phyloP scores from a whole-genome alignment of 1,284 basidiomycete species.

The Cutaneotrichosporon spelunceum region DNA sequence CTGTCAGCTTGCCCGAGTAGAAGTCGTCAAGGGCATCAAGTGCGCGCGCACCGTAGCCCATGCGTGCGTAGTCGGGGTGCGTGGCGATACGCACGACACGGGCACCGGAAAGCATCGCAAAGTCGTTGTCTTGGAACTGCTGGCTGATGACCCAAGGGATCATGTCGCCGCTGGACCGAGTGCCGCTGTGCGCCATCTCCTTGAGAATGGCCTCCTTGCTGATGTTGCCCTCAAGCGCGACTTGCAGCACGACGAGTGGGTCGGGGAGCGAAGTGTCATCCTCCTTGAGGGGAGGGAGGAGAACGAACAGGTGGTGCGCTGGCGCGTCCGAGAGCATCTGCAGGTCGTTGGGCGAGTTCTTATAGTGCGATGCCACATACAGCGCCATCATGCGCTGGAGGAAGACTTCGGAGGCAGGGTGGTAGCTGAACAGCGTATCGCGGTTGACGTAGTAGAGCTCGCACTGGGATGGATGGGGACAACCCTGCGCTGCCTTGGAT shows the following conservation, averaged over 20 bases:
- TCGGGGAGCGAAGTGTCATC: conserved; percentile 83
- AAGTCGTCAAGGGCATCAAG: conserved; percentile 82
- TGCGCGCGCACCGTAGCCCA: conserved; percentile 96
- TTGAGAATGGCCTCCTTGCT: conserved; percentile 82
- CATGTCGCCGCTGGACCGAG: conserved; percentile 75
- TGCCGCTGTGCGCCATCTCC: conserved; percentile 61
- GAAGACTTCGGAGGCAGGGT: conserved; percentile 94
- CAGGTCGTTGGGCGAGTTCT: conserved; percentile 97
- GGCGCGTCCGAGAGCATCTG: conserved; percentile 96
- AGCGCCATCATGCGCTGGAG: conserved; percentile 97
- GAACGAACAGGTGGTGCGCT: conserved; percentile 92
- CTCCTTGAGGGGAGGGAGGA: conserved; percentile 84
- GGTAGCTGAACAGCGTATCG: conserved; percentile 95
- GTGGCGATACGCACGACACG: conserved; percentile 91
- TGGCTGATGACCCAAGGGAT: conserved; percentile 96
- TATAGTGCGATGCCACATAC: conserved; percentile 97
- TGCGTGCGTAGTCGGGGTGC: conserved; percentile 94
- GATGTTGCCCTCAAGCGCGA: conserved; percentile 93
- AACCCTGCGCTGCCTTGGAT: conserved; percentile 65
- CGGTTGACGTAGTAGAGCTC: conserved; percentile 94
- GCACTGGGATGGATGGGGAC: conserved; percentile 89
- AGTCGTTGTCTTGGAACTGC: conserved; percentile 90
- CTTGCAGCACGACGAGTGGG: conserved; percentile 90
- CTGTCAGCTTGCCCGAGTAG: conserved; percentile 89
- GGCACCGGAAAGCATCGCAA: conserved; percentile 86